These are phyloP conservation scores for Pachysandra terminalis DNA, from an alignment of 164 flowering plant genomes.

Conservation along the genomic window DNA sequence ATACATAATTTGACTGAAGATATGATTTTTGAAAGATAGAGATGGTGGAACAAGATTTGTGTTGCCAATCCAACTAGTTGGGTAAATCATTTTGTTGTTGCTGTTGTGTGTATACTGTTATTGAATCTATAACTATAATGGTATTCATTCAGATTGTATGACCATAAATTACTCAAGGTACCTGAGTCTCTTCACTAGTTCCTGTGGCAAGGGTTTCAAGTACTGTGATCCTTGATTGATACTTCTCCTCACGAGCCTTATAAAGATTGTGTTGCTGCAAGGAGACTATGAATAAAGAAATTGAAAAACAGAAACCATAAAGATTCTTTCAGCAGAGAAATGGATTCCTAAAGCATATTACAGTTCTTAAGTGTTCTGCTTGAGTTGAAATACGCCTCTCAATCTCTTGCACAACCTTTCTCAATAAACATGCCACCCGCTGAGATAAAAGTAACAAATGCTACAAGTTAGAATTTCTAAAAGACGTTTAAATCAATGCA, in stretches of 20 bases:
- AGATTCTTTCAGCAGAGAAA: background rate
- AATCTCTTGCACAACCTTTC: slow-evolving; percentile 67
- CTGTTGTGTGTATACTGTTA: no score
- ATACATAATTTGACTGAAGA: no score
- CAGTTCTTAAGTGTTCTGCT: slow-evolving; percentile 64
- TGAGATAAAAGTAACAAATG: slow-evolving; percentile 19
- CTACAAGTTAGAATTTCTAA: background rate
- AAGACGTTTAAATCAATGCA: slow-evolving; percentile 1
- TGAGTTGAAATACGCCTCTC: slow-evolving; percentile 71
- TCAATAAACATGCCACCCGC: slow-evolving; percentile 63
- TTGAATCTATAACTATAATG: background rate
- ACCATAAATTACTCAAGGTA: slow-evolving; percentile 17
- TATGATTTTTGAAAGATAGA: no score
- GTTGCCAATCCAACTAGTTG: no score
- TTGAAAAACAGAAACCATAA: background rate
- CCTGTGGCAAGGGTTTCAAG: slow-evolving; percentile 86
- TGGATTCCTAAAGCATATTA: slow-evolving; percentile 22
- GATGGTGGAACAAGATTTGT: no score
- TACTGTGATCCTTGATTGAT: slow-evolving; percentile 53
- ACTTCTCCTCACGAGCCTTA: slow-evolving; percentile 79
- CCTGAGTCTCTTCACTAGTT: slow-evolving; percentile 79
- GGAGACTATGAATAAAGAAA: slow-evolving; percentile 8
- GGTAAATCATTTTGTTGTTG: no score
- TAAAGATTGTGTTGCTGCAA: slow-evolving; percentile 75
- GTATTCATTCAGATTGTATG: background rate